Evolutionary conservation across 2,329 filamentous ascomycete species (phyloP), one percentile per base, ranked within the genome.

Genomic region (Mycosphaerella sp.): DNA sequence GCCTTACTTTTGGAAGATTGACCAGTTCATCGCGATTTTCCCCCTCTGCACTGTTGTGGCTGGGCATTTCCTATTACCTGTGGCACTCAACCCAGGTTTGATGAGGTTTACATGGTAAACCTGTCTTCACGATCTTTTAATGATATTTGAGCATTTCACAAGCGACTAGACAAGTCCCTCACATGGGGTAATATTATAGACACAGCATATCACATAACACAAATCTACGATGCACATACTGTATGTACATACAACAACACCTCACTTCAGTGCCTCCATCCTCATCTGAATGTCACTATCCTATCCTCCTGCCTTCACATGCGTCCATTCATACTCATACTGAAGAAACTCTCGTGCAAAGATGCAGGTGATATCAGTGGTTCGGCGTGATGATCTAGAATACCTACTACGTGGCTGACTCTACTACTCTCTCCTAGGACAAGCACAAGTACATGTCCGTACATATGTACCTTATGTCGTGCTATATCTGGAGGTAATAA

Each of bases 91-190:
- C 59, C 81, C 81, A 16, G 79, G 78, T 44, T 63, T 84, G 69
- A 84, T 85, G 80, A 73, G 76, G 63, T 81, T 82, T 62, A 79
- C 76, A 40, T 82, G 75, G 73, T 82, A 73, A 50, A 50, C 16
- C 9, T 17, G 41, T 42, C 4, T 12, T 18, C 4, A 41, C 13
- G 8, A 27, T 41, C 10, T 41, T 44, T 41, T 50, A 37, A 21
- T 18, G 27, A 17, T 41, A 8, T 36, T 41, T 44, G 27, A 35
- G 35, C 44, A 39, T 53, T 53, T 46, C 16, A 49, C 49, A 40
- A 50, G 50, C 46, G 41, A 39, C 25, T n/a, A 40, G 10, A 41
- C 37, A 45, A 12, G 21, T 46, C 36, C 49, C 37, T 36, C 13
- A 6, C 32, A 34, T 50, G 36, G 52, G 47, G 45, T 51, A 43